Evolutionary conservation across 495 filamentous ascomycete species (phyloP), one percentile per base, ranked within the genome.

Genomic region (Hyphodiscus hymeniophilus): DNA sequence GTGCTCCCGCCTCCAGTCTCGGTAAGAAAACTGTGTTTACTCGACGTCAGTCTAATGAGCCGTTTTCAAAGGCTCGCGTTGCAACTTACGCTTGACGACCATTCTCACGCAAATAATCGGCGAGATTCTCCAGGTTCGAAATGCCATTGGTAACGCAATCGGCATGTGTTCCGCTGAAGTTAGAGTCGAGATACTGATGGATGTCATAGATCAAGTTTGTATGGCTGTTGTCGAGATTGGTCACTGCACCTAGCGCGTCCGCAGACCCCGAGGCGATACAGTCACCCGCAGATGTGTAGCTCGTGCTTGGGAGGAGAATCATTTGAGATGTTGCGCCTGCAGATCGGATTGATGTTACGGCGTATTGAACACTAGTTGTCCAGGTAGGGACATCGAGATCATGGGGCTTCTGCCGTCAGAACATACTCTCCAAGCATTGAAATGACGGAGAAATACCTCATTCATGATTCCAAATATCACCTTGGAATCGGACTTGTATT

Each of bases 381-480:
- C 76, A 80, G 0, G 38, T 50, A 22, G 13, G 38, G 20, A 50
- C 48, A 40, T n/a, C 15, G 17, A n/a, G 4, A 3, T 7, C 34
- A 7, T 7, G 15, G 13, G 13, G 13, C 13, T n/a, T 36, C 17
- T 8, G 30, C 6, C 17, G 34, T 15, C 13, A 36, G 13, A n/a
- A 36, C 13, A 36, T n/a, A 36, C 13, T n/a, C 13, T n/a, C 13
- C 4, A 18, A 36, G 6, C 15, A n/a, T 36, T 36, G 4, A 3
- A 36, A 4, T 40, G 6, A 40, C 12, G 4, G 17, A 21, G 16
- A 40, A 21, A 18, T 3, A 78, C 76, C 58, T 83, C 79, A 57
- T 81, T 83, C 73, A 82, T 80, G 35, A 81, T 58, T 31, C 77
- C 77, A 60, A 82, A 80, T n/a, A 71, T 59, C 18, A 80, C 61